Conservation (phyloP, 257 asterid genomes). For the Capsicum baccatum region DNA sequence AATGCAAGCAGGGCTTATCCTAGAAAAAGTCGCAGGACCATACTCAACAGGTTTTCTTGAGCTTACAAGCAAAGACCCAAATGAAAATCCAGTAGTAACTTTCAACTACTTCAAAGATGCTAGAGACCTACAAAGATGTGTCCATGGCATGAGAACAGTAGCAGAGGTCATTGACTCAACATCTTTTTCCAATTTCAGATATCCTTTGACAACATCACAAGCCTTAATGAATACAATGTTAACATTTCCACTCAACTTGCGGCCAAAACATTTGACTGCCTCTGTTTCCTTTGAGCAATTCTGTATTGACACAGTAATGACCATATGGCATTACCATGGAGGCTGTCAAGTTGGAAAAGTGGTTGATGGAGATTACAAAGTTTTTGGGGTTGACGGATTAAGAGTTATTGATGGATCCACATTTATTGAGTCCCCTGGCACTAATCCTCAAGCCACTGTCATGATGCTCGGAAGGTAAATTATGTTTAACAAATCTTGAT, state of each 20-base stretch:
- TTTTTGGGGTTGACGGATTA: slow-evolving; percentile 65
- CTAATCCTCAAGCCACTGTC: slow-evolving; percentile 95
- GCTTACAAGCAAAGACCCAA: slow-evolving; percentile 58
- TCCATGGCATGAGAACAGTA: slow-evolving; percentile 59
- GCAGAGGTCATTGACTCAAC: slow-evolving; percentile 50
- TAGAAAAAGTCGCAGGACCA: slow-evolving; percentile 71
- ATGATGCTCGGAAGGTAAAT: slow-evolving; percentile 91
- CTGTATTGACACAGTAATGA: slow-evolving; percentile 72
- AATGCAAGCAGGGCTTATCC: slow-evolving; percentile 48
- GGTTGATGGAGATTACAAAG: slow-evolving; percentile 62
- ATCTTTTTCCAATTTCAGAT: slow-evolving; percentile 47
- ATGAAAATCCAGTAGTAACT: slow-evolving; percentile 70
- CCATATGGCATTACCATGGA: slow-evolving; percentile 93
- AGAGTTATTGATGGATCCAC: slow-evolving; percentile 88
- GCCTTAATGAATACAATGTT: slow-evolving; percentile 46
- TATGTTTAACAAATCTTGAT: background rate
- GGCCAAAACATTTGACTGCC: slow-evolving; percentile 48
- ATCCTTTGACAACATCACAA: slow-evolving; percentile 49
- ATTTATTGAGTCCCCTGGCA: slow-evolving; percentile 63
- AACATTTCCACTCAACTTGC: slow-evolving; percentile 51
- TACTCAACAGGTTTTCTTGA: slow-evolving; percentile 67
- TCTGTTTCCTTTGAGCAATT: slow-evolving; percentile 60
- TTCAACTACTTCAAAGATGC: slow-evolving; percentile 83
- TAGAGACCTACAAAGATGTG: slow-evolving; percentile 69
- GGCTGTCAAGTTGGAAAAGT: slow-evolving; percentile 79